Percentiles rank a stretch among this genome's conserved stretches.
These are phyloP conservation scores for Aureobasidium sp. DNA, from an alignment of 2,329 filamentous ascomycete species.

Conservation along the genomic window DNA sequence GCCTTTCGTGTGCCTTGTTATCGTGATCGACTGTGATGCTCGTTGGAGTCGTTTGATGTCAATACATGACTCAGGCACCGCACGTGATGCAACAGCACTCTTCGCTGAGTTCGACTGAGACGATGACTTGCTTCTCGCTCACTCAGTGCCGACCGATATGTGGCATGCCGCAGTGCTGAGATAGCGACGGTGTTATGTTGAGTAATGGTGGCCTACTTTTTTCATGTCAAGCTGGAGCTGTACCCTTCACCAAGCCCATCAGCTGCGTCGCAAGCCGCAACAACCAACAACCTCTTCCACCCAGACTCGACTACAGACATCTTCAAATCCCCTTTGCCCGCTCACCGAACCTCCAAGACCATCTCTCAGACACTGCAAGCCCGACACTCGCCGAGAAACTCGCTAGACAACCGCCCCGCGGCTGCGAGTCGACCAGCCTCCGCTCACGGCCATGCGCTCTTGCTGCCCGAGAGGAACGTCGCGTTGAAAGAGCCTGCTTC, in stretches of 20 bases:
- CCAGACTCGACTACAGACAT: conserved; percentile 39
- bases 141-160: background rate
- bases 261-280: background rate
- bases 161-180: conserved; percentile 22
- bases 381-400: conserved; percentile 5
- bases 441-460: conserved; percentile 29
- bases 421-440: conserved; percentile 15
- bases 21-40: background rate
- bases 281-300: conserved; percentile 25
- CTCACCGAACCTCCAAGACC: conserved; percentile 36
- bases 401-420: background rate
- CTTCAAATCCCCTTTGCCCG: conserved; percentile 39
- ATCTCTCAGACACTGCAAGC: conserved; percentile 21
- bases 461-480: conserved; percentile 30
- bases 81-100: conserved; percentile 5
- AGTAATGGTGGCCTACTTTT: conserved; percentile 56
- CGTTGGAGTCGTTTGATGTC: background rate
- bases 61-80: conserved; percentile 6
- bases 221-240: conserved; percentile 56
- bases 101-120: background rate
- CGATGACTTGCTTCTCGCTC: background rate
- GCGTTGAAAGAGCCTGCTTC: conserved; percentile 29
- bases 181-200: conserved; percentile 19
- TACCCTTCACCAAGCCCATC: conserved; percentile 32
- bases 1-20: background rate